Evolutionary conservation across 1,139 yeast species (phyloP), one percentile per base, ranked within the genome.

Genomic region (Sporopachydermia cereana): DNA sequence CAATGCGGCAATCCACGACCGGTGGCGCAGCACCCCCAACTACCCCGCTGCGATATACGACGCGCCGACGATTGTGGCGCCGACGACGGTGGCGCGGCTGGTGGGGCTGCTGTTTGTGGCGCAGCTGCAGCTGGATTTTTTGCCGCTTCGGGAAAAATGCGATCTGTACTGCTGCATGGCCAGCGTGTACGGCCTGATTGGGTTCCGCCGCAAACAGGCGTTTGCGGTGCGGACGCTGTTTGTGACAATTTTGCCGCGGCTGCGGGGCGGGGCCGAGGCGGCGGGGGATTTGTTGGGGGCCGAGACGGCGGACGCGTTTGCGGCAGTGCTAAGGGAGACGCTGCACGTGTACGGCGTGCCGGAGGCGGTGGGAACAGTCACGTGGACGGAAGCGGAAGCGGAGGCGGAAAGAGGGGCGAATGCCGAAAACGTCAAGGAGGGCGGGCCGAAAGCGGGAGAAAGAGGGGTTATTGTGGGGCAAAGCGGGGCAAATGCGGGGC

Each of bases 101-200:
- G 39, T 34, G 39, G 17, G n/a, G 9, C 22, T 34, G 43, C 44
- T 72, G 2, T 62, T 70, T 43, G 62, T 66, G 4, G 54, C 63
- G 1, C 67, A 66, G 24, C 55, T 72, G 41, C 58, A 57, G 41
- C 64, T 81, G 66, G 66, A 69, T 23, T 52, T 72, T 2, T 51
- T 63, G n/a, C 74, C 77, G 20, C 85, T 34, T 5, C 7, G 9
- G 22, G 22, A 7, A 21, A 34, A 78, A 57, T 69, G 79, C 47
- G 61, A 76, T 43, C 71, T 88, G 0, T 82, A 80, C 58, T 70
- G 81, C 18, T 72, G 82, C 0, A 62, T 89, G 49, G 84, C 94
- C 0, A 61, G 77, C 3, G 64, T 84, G 1, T 86, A 82, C 57
- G 68, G 76, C 2, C 74, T 72, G 36, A 67, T 88, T 46, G 78